Evolutionary conservation across 371 early-diverging fungal species (phyloP), one percentile per base, ranked within the genome.

Genomic region (Mucor lusitanicus): DNA sequence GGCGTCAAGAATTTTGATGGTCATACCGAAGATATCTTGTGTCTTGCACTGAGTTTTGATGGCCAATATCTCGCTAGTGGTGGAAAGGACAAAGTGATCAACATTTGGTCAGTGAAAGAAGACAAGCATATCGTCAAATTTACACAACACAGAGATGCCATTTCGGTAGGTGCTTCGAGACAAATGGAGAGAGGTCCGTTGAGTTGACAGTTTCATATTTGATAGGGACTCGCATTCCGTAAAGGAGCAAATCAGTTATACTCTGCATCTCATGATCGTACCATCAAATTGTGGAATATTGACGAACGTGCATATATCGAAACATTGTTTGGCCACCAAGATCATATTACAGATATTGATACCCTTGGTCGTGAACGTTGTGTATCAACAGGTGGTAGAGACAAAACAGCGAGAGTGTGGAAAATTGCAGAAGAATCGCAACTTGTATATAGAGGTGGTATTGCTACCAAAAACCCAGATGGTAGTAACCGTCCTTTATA

Each of bases 271-370:
- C 80, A 83, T 53, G 99, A 99, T 75, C 92, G 99, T 61, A 93
- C 96, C 27, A 88, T 99, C 76, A 99, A 99, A 76, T 61, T 98
- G 40, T 99, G 97, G 97, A 95, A 97, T 76, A 84, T 94, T 3
- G 96, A 94, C 72, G 95, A 95, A 71, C 74, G 91, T 69, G 80
- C 89, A 9, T 99, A 97, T 79, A 87, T 99, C 63, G 99, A 99
- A 75, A 98, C 99, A 21, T 75, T 99, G 75, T 97, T 97, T 85
- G 99, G 99, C 21, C 99, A 99, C 75, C 98, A 97, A 79, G 98
- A 98, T 78, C 79, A 83, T 35, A 90, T 97, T 68, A 85, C 88
- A 2, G 76, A 76, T 27, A 87, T 99, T 27, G 93, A 90, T 80
- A 85, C 94, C 59, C 82, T 97, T 72, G 80, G 83, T 23, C 82